Percentiles rank a stretch among this genome's conserved stretches.
Conservation (phyloP, 2,329 filamentous ascomycete species). For the Apiospora marii region DNA sequence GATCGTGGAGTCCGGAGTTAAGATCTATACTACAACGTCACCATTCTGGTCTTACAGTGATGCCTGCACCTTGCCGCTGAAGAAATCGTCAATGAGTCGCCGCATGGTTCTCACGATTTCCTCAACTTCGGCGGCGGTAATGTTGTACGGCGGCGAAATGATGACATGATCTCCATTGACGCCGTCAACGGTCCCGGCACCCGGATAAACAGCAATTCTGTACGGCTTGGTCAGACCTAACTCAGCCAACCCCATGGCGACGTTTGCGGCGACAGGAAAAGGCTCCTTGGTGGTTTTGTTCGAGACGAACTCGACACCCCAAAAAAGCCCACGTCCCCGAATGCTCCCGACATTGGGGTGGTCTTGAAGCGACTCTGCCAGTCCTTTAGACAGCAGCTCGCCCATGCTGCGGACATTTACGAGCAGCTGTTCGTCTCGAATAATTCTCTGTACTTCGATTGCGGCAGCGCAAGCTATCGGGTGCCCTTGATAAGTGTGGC, state of each 20-base stretch:
- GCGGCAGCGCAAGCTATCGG: constrained; percentile 49
- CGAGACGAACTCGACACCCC: constrained; percentile 56
- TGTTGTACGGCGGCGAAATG: constrained; percentile 73
- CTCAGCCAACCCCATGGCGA: constrained; percentile 45
- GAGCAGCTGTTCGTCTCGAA: constrained; percentile 45
- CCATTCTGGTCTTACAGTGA: background rate
- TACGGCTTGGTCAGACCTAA: constrained; percentile 42
- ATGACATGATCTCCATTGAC: constrained; percentile 73
- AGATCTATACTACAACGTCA: background rate
- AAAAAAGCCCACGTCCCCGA: constrained; percentile 53
- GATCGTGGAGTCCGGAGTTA: constrained; percentile 9
- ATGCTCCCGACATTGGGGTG: constrained; percentile 50
- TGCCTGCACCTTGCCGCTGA: constrained; percentile 34
- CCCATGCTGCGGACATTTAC: constrained; percentile 44
- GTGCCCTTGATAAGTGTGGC: constrained; percentile 61
- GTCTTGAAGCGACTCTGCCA: constrained; percentile 38
- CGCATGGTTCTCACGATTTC: constrained; percentile 59
- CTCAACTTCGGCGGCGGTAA: constrained; percentile 63
- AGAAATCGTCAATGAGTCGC: constrained; percentile 60
- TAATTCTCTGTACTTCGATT: constrained; percentile 48
- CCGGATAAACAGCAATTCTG: constrained; percentile 65
- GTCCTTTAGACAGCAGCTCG: constrained; percentile 36
- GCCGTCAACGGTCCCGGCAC: constrained; percentile 66
- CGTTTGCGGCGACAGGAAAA: constrained; percentile 41
- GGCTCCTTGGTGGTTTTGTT: constrained; percentile 46